A percentile compares a stretch with the other conserved stretches of the same genome.
phyloP scores from a whole-genome alignment of 2,329 filamentous ascomycete species.

The Colletotrichum acutatum region DNA sequence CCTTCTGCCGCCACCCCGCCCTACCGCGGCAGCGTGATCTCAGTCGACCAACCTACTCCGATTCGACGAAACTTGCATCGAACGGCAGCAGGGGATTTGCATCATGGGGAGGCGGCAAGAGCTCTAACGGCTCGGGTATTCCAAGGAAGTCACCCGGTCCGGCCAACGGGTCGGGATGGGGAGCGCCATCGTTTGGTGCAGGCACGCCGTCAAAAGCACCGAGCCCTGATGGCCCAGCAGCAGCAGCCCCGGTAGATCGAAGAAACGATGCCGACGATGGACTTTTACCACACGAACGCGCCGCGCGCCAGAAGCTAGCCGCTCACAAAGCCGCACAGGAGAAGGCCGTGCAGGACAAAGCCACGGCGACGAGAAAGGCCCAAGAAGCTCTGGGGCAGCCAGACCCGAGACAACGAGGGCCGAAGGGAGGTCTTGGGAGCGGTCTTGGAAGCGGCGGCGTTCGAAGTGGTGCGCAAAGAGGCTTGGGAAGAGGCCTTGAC shows the following conservation, averaged over 20 bases:
- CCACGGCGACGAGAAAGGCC: not conserved
- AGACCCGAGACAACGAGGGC: not conserved
- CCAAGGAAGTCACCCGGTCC: constrained; percentile 7
- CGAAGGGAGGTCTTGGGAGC: too few species aligned
- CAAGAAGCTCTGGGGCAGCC: not conserved
- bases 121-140: not conserved
- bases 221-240: not conserved
- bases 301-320: constrained; percentile 44
- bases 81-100: not conserved
- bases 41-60: constrained; percentile 31
- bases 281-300: constrained; percentile 52
- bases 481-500: not conserved
- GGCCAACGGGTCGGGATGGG: constrained; percentile 17
- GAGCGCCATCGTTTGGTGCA: constrained; percentile 14
- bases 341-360: not conserved
- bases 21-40: constrained; percentile 11
- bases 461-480: not conserved
- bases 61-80: constrained; percentile 9
- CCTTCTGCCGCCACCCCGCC: constrained; percentile 47
- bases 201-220: not conserved
- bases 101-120: not conserved
- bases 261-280: constrained; percentile 27
- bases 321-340: not conserved
- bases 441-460: not conserved
- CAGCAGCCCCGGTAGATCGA: not conserved